phyloP scores from a whole-genome alignment of 495 filamentous ascomycete genomes.

The Xylaria palmicola region DNA sequence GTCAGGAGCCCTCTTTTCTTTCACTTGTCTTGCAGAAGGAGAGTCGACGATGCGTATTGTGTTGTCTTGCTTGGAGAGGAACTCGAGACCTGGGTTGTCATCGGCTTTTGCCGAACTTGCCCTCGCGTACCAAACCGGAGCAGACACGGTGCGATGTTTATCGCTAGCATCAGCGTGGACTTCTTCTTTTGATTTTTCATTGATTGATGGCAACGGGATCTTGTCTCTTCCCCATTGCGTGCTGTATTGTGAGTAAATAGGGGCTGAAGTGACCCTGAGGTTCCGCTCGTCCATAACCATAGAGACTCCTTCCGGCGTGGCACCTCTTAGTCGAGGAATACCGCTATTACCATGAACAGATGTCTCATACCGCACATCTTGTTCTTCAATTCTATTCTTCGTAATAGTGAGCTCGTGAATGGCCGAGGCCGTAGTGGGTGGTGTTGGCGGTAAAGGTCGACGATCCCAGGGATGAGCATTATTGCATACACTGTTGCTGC shows the following conservation, averaged over 20 bases:
- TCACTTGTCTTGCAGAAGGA: constrained; percentile 22
- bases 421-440: constrained; percentile 51
- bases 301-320: not conserved
- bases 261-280: constrained; percentile 56
- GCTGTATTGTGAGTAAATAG: constrained; percentile 40
- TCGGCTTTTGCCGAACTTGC: constrained; percentile 16
- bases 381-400: constrained; percentile 15
- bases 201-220: constrained; percentile 51
- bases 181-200: constrained; percentile 43
- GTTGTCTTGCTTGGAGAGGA: constrained; percentile 36
- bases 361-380: not conserved
- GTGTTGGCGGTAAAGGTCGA: constrained; percentile 53
- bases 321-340: constrained; percentile 9
- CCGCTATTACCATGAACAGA: not conserved
- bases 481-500: not conserved
- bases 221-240: constrained; percentile 37
- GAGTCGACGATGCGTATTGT: constrained; percentile 54
- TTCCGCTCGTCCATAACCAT: constrained; percentile 24
- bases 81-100: constrained; percentile 36
- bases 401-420: constrained; percentile 24
- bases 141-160: constrained; percentile 31
- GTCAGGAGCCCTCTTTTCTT: constrained; percentile 3
- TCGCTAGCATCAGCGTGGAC: constrained; percentile 21
- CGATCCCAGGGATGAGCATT: constrained; percentile 29
- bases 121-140: constrained; percentile 21